Percentiles rank a stretch among this genome's conserved stretches.
These are phyloP conservation scores for Monilinia fructicola DNA, from an alignment of 2,329 filamentous ascomycete genomes.

Conservation along the genomic window DNA sequence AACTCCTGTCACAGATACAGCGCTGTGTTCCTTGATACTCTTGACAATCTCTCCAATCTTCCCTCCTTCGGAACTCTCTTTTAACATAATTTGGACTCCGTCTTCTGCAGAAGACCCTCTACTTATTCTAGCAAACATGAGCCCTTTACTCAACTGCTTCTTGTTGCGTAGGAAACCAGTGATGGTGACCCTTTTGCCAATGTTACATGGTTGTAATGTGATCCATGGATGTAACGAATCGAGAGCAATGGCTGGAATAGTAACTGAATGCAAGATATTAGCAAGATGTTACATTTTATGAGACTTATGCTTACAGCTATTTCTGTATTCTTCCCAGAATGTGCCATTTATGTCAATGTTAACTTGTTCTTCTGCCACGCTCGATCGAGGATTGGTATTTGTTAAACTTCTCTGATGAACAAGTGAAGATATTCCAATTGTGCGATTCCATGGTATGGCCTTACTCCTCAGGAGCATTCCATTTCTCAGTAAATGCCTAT, in stretches of 20 bases:
- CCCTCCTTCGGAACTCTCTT: conserved; percentile 10
- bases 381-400: conserved; percentile 7
- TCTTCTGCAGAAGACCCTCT: conserved; percentile 40
- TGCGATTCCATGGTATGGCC: conserved; percentile 14
- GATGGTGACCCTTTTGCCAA: conserved; percentile 50
- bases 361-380: conserved; percentile 8
- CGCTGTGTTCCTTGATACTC: conserved; percentile 24
- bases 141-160: conserved; percentile 64
- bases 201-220: conserved; percentile 17
- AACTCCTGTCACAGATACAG: conserved; percentile 18
- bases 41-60: conserved; percentile 16
- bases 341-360: conserved; percentile 16
- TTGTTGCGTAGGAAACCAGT: conserved; percentile 73
- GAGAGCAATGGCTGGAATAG: conserved; percentile 26
- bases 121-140: conserved; percentile 64
- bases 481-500: conserved; percentile 14
- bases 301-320: conserved; percentile 30
- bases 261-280: conserved; percentile 23
- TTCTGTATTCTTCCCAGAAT: conserved; percentile 37
- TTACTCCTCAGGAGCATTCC: background rate
- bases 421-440: background rate
- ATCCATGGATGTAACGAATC: conserved; percentile 24
- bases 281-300: conserved; percentile 5
- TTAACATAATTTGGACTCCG: conserved; percentile 38
- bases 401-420: conserved; percentile 27